Conservation (phyloP, 1,139 yeast species). For the Yamadazyma sp. region DNA sequence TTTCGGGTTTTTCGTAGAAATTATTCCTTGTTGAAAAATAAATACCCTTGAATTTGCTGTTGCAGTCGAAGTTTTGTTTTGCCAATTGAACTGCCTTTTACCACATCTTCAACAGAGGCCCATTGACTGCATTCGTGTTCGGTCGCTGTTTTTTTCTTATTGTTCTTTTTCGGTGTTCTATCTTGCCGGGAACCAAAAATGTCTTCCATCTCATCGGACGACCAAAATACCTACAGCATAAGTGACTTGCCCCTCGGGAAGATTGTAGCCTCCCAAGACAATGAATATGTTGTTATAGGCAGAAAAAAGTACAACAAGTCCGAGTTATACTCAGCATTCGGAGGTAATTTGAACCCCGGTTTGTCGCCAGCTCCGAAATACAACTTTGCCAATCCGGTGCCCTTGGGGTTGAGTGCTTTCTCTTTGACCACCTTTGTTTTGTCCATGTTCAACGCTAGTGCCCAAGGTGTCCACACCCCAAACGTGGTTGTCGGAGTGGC, state of each 20-base stretch:
- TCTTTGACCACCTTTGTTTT: conserved; percentile 49
- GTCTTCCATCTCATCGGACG: conserved; percentile 9
- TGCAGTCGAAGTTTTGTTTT: no score
- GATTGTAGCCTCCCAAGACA: conserved; percentile 22
- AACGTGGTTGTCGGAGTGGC: conserved; percentile 45
- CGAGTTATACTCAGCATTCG: conserved; percentile 57
- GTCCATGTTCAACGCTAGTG: conserved; percentile 41
- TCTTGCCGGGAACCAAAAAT: no score
- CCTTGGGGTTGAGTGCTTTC: conserved; percentile 59
- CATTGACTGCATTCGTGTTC: no score
- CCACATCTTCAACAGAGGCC: no score
- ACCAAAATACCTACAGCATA: conserved; percentile 9
- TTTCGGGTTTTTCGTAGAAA: neutral
- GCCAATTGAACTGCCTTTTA: no score
- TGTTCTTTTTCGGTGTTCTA: neutral
- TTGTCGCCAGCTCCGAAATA: conserved; percentile 21
- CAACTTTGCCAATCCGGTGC: conserved; percentile 56
- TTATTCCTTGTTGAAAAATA: no score
- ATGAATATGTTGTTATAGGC: conserved; percentile 30
- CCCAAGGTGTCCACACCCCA: conserved; percentile 36
- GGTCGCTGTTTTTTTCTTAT: no score
- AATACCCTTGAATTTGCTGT: no score
- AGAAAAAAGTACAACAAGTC: conserved; percentile 27
- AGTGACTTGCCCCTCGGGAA: conserved; percentile 19
- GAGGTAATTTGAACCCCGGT: conserved; percentile 55